A percentile compares a stretch with the other conserved stretches of the same genome.
These are phyloP conservation scores for Lodderomyces theae DNA, from an alignment of 1,139 yeast species.

Conservation along the genomic window DNA sequence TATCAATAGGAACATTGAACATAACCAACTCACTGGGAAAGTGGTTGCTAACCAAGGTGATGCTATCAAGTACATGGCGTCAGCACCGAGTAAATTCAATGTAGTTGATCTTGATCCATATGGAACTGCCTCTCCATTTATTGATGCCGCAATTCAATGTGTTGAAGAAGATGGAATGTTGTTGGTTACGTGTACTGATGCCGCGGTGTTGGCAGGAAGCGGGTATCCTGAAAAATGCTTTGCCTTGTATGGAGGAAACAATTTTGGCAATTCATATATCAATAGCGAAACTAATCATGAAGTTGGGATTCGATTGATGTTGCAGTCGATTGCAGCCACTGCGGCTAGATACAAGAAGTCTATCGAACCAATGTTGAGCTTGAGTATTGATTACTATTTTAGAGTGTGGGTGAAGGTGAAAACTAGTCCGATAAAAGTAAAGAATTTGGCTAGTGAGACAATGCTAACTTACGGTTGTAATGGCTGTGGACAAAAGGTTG, in stretches of 20 bases:
- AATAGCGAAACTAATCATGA: constrained; percentile 87
- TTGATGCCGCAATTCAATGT: constrained; percentile 84
- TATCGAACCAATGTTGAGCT: constrained; percentile 79
- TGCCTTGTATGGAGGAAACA: constrained; percentile 79
- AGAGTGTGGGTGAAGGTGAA: constrained; percentile 76
- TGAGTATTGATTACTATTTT: constrained; percentile 90
- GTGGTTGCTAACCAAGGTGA: constrained; percentile 78
- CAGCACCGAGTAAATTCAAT: constrained; percentile 54
- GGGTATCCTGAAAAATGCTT: constrained; percentile 97
- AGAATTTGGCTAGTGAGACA: constrained; percentile 67
- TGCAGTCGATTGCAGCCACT: constrained; percentile 69
- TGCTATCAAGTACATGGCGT: constrained; percentile 74
- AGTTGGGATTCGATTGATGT: constrained; percentile 81
- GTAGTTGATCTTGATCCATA: constrained; percentile 94
- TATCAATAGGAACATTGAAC: constrained; percentile 66
- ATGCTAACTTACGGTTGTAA: constrained; percentile 82
- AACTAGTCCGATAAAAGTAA: constrained; percentile 78
- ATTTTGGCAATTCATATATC: constrained; percentile 71
- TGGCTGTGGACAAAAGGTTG: constrained; percentile 74
- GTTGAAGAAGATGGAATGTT: constrained; percentile 80
- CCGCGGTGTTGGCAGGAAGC: constrained; percentile 92
- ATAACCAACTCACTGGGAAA: constrained; percentile 52
- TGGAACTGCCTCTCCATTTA: constrained; percentile 94
- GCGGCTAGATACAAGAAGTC: constrained; percentile 88
- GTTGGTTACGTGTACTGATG: constrained; percentile 91